These are phyloP conservation scores for Sporothrix protearum DNA, from an alignment of 2,329 filamentous ascomycete genomes.

Conservation along the genomic window DNA sequence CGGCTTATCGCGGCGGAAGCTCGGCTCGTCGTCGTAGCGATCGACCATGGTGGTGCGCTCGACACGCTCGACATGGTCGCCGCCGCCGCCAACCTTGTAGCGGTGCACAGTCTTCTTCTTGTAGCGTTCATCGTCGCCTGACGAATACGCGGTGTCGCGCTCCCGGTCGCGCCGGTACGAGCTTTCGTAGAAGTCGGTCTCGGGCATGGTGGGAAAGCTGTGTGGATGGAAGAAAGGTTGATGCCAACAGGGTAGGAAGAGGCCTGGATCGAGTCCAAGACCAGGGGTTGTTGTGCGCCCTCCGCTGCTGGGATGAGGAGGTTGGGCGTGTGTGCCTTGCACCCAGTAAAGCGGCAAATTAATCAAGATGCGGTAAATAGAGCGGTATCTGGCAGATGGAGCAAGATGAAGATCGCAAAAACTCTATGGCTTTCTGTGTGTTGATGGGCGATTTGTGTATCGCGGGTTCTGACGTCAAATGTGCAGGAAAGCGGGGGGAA, in stretches of 20 bases:
- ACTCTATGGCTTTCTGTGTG: background rate
- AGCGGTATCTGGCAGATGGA: background rate
- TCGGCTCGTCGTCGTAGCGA: constrained; percentile 39
- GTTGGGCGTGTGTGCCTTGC: background rate
- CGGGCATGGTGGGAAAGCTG: constrained; percentile 37
- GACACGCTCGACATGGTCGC: constrained; percentile 41
- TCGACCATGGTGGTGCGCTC: constrained; percentile 31
- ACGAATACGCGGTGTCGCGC: constrained; percentile 16
- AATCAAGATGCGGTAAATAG: background rate
- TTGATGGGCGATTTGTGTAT: constrained; percentile 1
- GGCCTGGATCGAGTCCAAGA: background rate
- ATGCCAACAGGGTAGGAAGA: background rate
- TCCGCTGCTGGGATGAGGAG: background rate
- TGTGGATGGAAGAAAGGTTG: background rate
- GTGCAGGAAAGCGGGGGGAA: background rate
- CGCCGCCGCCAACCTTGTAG: constrained; percentile 48
- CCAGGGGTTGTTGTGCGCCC: background rate
- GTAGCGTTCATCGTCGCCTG: constrained; percentile 41
- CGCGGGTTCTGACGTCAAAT: constrained; percentile 12
- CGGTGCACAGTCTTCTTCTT: constrained; percentile 49
- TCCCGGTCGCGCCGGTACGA: constrained; percentile 21
- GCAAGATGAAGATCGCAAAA: background rate
- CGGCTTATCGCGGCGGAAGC: constrained; percentile 42
- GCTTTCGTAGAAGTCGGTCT: constrained; percentile 26
- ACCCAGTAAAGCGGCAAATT: background rate